Base-by-base conservation (phyloP, 2,329 filamentous ascomycete genomes). In the Paraconiothyrium sp. region DNA sequence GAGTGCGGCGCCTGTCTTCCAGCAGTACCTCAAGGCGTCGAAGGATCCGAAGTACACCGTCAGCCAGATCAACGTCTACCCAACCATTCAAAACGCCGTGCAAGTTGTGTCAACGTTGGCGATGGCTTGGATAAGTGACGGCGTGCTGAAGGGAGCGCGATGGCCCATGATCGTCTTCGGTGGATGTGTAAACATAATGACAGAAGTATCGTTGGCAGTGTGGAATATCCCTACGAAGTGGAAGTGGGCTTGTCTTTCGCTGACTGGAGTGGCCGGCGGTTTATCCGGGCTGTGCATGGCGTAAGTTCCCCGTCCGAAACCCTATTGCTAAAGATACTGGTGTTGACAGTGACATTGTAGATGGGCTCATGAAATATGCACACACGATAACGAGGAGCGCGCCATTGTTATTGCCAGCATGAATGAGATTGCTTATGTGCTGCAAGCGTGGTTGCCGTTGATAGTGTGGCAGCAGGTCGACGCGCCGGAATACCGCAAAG, bases 401-500 rank as follows among this genome's bases (percentile, higher is more conserved):
- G 88, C 89, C 0, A 79, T 92, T 4, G 88, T 91, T 0, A 84
- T 89, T 0, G 89, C 83, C 0, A 78, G 82, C 16, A 91, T 91
- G 87, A 92, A 91, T 62, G 85, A 89, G 71, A 84, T 91, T 79
- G 89, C 88, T 0, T 90, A 91, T 62, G 88, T 90, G 1, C 76
- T 92, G 47, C 88, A 91, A 70, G 87, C 89, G 0, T 92, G 89
- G 89, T 73, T 92, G 46, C 90, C 90, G 7, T 81, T 90, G 35
- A 72, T 90, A 9, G 83, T 90, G 10, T 91, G 88, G 89, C 85
- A 88, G 76, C 86, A 89, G 70, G 81, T 88, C 0, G 87, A 90
- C 59, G 86, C 84, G 0, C 88, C 89, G 0, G 65, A 78, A 47
- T 91, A 90, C 59, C 79, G 77, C 0, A 90, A 89, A 67, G 89